phyloP scores from a whole-genome alignment of 148 eudicot genomes.

The Euryodendron excelsum region DNA sequence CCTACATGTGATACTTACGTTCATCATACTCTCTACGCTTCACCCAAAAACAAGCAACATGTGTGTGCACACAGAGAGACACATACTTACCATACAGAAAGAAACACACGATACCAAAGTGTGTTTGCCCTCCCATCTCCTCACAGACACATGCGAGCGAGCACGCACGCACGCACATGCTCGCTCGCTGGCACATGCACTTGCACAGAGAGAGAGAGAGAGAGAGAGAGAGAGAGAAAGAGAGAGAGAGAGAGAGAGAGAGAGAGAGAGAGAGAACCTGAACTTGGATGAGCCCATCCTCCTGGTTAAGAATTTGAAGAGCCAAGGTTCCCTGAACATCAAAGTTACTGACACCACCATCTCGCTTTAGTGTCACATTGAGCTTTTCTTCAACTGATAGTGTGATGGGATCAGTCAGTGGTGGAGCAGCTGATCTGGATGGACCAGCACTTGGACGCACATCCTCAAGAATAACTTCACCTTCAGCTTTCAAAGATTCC shows the following conservation, averaged over 20 bases:
- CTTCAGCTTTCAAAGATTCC: conserved; percentile 98
- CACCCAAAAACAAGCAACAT: not conserved
- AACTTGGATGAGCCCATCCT: conserved; percentile 91
- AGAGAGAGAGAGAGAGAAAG: conserved; percentile 28
- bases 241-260: conserved; percentile 13
- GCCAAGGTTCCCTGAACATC: conserved; percentile 92
- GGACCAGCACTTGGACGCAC: conserved; percentile 64
- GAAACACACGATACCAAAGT: too few relatives aligned
- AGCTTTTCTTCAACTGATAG: conserved; percentile 90
- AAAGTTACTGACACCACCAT: conserved; percentile 88
- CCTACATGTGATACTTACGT: not conserved
- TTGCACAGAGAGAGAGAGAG: too few relatives aligned
- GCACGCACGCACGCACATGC: not conserved
- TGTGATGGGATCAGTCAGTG: conserved; percentile 87
- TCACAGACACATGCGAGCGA: conserved; percentile 5
- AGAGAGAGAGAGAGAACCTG: conserved; percentile 55
- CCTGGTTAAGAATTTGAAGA: conserved; percentile 87
- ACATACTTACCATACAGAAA: conserved; percentile 44
- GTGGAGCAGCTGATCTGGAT: conserved; percentile 78
- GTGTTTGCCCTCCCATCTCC: not conserved
- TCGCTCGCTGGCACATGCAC: not conserved
- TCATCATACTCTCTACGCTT: not conserved
- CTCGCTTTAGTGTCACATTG: conserved; percentile 77
- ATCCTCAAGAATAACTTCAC: conserved; percentile 91
- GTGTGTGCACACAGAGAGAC: not conserved